Conservation (phyloP, 2,329 filamentous ascomycete genomes). For the Pestalotiopsis sp. region DNA sequence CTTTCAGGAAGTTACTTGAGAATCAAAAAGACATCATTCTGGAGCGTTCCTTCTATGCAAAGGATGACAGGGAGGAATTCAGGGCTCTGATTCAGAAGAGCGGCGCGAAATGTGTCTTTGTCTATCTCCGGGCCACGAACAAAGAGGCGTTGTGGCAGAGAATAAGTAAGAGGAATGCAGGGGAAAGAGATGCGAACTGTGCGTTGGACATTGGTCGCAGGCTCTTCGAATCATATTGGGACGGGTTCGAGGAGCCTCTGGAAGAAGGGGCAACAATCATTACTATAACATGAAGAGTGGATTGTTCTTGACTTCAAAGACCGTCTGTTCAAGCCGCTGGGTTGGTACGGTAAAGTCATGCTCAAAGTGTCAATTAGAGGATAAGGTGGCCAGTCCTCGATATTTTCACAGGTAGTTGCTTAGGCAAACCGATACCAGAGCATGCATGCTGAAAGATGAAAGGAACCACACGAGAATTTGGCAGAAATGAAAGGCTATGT, state of each 20-base stretch:
- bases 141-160: slow-evolving; percentile 31
- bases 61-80: slow-evolving; percentile 31
- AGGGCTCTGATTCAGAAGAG: slow-evolving; percentile 24
- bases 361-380: too few relatives aligned
- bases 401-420: too few relatives aligned
- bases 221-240: slow-evolving; percentile 23
- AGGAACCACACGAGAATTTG: too few relatives aligned
- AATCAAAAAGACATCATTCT: slow-evolving; percentile 26
- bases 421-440: too few relatives aligned
- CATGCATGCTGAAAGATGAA: too few relatives aligned
- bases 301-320: too few relatives aligned
- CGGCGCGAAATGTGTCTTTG: slow-evolving; percentile 27
- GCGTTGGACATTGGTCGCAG: slow-evolving; percentile 22
- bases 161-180: slow-evolving; percentile 26
- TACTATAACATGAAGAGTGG: too few relatives aligned
- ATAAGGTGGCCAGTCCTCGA: too few relatives aligned
- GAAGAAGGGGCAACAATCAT: too few relatives aligned
- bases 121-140: slow-evolving; percentile 27
- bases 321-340: too few relatives aligned
- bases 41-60: slow-evolving; percentile 33
- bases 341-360: too few relatives aligned
- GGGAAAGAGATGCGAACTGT: slow-evolving; percentile 29
- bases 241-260: slow-evolving; percentile 22
- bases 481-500: too few relatives aligned
- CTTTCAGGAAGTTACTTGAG: slow-evolving; percentile 14